Percentiles rank a stretch among this genome's conserved stretches.
phyloP scores from a whole-genome alignment of 257 asterid genomes.

The Jasminum sambac region DNA sequence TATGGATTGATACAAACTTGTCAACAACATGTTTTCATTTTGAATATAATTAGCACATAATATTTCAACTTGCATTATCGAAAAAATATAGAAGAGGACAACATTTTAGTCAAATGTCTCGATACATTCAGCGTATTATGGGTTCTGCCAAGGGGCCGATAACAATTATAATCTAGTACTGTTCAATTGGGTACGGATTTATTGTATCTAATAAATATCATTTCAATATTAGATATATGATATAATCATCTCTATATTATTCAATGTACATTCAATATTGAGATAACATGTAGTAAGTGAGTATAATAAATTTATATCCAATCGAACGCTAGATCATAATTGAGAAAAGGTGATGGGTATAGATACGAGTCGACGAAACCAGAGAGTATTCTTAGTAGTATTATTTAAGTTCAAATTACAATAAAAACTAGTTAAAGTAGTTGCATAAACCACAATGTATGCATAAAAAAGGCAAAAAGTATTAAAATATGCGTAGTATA shows the following conservation, averaged over 20 bases:
- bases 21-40: constrained; percentile 24
- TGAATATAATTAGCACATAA: not conserved
- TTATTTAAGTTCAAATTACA: not conserved
- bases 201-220: too few relatives aligned
- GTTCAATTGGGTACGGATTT: too few relatives aligned
- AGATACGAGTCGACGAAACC: not conserved
- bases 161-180: too few relatives aligned
- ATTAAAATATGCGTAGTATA: too few relatives aligned
- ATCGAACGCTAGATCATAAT: too few relatives aligned
- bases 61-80: constrained; percentile 11
- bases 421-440: not conserved
- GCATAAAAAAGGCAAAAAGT: too few relatives aligned
- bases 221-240: too few relatives aligned
- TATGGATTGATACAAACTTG: constrained; percentile 10
- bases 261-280: too few relatives aligned
- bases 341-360: not conserved
- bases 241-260: too few relatives aligned
- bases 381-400: not conserved
- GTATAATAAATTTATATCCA: too few relatives aligned
- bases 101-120: constrained; percentile 5
- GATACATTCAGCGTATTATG: not conserved
- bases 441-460: not conserved
- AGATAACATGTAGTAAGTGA: too few relatives aligned
- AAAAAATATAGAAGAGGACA: constrained; percentile 11
- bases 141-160: not conserved